Percentiles rank a stretch among this genome's conserved stretches.
Conservation (phyloP, 805 yeast species). For the Pichia exigua region DNA sequence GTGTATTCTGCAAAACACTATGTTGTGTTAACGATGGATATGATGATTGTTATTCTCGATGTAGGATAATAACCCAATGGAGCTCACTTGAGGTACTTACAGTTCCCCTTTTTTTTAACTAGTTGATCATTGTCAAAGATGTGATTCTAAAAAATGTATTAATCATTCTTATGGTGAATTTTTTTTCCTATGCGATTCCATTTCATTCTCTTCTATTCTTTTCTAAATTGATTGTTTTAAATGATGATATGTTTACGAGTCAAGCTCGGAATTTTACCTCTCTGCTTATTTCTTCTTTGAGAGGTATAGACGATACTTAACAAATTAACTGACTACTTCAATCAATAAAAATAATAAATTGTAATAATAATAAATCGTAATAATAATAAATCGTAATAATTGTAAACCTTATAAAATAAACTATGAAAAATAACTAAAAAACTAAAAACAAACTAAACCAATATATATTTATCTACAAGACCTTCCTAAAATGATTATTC, state of each 20-base stretch:
- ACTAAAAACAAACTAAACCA: background rate
- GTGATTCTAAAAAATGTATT: constrained; percentile 8
- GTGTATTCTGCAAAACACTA: constrained; percentile 17
- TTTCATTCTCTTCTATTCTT: background rate
- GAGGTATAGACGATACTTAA: constrained; percentile 15
- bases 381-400: background rate
- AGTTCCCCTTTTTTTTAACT: constrained; percentile 8
- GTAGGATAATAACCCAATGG: constrained; percentile 19
- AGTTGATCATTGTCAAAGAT: constrained; percentile 18
- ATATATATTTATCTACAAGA: background rate
- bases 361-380: too few species aligned
- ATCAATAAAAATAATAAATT: background rate
- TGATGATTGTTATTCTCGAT: constrained; percentile 17
- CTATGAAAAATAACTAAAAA: background rate
- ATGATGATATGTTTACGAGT: constrained; percentile 13
- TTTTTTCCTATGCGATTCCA: too few species aligned
- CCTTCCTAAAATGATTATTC: background rate
- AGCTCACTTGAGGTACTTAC: constrained; percentile 20
- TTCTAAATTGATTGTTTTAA: constrained; percentile 3
- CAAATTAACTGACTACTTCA: constrained; percentile 3
- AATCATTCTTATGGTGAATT: too few species aligned
- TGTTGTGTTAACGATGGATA: constrained; percentile 17
- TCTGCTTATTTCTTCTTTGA: constrained; percentile 13
- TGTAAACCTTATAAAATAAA: too few species aligned
- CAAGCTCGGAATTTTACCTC: constrained; percentile 17